phyloP scores from a whole-genome alignment of 306 rosid genomes.

The Vigna mungo region DNA sequence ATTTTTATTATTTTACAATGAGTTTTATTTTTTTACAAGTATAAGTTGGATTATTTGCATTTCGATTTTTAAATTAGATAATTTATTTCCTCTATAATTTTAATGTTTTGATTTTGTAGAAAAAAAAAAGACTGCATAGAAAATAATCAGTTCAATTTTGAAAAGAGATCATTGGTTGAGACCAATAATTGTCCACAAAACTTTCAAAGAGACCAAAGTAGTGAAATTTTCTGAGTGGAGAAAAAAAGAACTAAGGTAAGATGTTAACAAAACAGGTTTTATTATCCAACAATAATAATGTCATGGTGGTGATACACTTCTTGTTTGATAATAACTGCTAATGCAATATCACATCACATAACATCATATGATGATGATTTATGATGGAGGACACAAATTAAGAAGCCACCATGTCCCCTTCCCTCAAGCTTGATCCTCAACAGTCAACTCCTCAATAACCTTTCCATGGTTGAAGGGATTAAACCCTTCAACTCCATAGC shows the following conservation, averaged over 20 bases:
- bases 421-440: conserved; percentile 13
- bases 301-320: background rate
- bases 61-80: too few relatives aligned
- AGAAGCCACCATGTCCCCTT: background rate
- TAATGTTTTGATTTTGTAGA: too few relatives aligned
- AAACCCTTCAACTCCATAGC: conserved; percentile 41
- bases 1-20: too few relatives aligned
- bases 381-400: background rate
- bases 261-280: background rate
- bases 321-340: background rate
- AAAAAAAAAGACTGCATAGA: too few relatives aligned
- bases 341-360: background rate
- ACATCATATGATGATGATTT: background rate
- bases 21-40: too few relatives aligned
- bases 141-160: too few relatives aligned
- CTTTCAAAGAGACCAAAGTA: background rate
- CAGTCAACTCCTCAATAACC: conserved; percentile 39
- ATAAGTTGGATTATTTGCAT: too few relatives aligned
- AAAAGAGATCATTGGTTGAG: too few relatives aligned
- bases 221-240: background rate
- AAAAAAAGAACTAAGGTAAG: background rate
- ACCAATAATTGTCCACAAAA: background rate
- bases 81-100: too few relatives aligned
- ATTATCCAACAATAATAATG: conserved; percentile 8
- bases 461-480: conserved; percentile 40